Evolutionary conservation across 1,284 basidiomycete species (phyloP).

Genomic region (Agaricales sp.): DNA sequence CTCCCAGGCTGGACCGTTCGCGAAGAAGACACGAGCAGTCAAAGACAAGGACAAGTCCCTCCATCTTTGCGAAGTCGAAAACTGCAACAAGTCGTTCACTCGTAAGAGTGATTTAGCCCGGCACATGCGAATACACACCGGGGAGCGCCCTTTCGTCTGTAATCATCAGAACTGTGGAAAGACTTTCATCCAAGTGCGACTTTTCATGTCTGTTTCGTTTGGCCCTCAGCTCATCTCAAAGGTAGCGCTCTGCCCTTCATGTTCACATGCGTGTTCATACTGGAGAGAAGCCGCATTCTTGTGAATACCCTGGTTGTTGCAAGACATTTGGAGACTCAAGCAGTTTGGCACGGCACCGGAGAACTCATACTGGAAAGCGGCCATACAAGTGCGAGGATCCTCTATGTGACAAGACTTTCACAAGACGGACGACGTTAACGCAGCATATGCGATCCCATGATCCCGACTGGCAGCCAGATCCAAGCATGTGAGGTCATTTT

Average conservation of each 20-base stretch:
- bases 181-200: slow-evolving; percentile 72
- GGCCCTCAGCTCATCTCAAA: slow-evolving; percentile 7
- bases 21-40: background rate
- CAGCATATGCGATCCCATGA: slow-evolving; percentile 79
- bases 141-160: slow-evolving; percentile 76
- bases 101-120: slow-evolving; percentile 67
- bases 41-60: slow-evolving; percentile 13
- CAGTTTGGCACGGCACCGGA: slow-evolving; percentile 78
- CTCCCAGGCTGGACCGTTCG: background rate
- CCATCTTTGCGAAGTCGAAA: slow-evolving; percentile 50
- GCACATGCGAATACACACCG: slow-evolving; percentile 83
- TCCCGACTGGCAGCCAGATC: slow-evolving; percentile 71
- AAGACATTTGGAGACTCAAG: slow-evolving; percentile 84
- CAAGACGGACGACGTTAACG: slow-evolving; percentile 68
- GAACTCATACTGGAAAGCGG: slow-evolving; percentile 77
- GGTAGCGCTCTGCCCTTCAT: slow-evolving; percentile 73
- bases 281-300: slow-evolving; percentile 82
- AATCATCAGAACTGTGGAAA: slow-evolving; percentile 65
- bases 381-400: slow-evolving; percentile 76
- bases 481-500: slow-evolving; percentile 68
- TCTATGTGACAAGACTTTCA: slow-evolving; percentile 77
- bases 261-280: slow-evolving; percentile 84
- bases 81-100: slow-evolving; percentile 67
- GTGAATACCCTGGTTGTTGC: slow-evolving; percentile 76
- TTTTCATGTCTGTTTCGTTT: slow-evolving; percentile 6